Evolutionary conservation across 2,329 filamentous ascomycete species (phyloP).

Genomic region (Epichloe uncinata): DNA sequence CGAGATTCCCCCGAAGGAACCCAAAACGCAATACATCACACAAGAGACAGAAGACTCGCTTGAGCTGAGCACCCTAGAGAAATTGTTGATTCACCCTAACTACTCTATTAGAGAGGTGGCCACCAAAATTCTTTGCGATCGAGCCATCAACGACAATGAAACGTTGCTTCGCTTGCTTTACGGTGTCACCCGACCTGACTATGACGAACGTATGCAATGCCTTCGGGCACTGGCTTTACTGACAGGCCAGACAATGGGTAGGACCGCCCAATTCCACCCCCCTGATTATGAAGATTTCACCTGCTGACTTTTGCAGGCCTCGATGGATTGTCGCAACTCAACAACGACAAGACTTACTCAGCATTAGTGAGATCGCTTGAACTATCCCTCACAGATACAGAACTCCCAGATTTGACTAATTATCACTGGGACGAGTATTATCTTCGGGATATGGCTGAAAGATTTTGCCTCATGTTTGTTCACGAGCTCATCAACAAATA

Average conservation of each 20-base stretch:
- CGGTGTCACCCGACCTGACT: slow-evolving; percentile 45
- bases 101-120: slow-evolving; percentile 59
- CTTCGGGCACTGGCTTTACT: slow-evolving; percentile 44
- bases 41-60: slow-evolving; percentile 64
- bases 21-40: slow-evolving; percentile 59
- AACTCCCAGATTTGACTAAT: slow-evolving; percentile 39
- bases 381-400: slow-evolving; percentile 35
- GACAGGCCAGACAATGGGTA: slow-evolving; percentile 27
- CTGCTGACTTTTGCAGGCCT: slow-evolving; percentile 17
- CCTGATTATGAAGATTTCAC: neutral
- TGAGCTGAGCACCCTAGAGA: slow-evolving; percentile 50
- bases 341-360: slow-evolving; percentile 36
- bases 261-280: neutral
- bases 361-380: slow-evolving; percentile 49
- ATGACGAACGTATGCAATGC: slow-evolving; percentile 43
- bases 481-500: slow-evolving; percentile 46
- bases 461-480: slow-evolving; percentile 45
- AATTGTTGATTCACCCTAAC: slow-evolving; percentile 56
- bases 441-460: slow-evolving; percentile 47
- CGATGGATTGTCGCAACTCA: slow-evolving; percentile 30
- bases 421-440: slow-evolving; percentile 49
- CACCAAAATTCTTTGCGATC: slow-evolving; percentile 42
- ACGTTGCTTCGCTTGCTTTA: slow-evolving; percentile 38
- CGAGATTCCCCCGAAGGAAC: slow-evolving; percentile 49
- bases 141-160: slow-evolving; percentile 43